Evolutionary conservation across 306 rosid species (phyloP).

Genomic region (Dalbergia cultrata): DNA sequence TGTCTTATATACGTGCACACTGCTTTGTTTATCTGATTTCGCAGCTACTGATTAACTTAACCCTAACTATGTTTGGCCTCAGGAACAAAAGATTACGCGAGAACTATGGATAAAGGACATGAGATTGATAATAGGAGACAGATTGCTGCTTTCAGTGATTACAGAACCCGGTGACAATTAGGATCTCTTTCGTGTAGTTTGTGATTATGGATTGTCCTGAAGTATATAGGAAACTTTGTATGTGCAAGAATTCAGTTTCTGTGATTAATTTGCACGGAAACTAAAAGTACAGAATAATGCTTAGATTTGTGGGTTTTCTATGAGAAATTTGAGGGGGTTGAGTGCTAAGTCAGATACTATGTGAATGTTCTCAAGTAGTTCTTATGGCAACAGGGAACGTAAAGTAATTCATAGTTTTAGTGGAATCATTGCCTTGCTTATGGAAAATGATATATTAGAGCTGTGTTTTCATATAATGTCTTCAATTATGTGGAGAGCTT

Average conservation of each 20-base stretch:
- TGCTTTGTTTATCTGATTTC: not conserved
- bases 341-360: no score
- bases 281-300: no score
- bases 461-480: constrained; percentile 28
- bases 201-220: not conserved
- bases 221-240: no score
- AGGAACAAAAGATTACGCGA: constrained; percentile 53
- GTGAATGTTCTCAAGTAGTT: no score
- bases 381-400: no score
- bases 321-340: no score
- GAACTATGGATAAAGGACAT: constrained; percentile 43
- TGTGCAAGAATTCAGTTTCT: no score
- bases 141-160: constrained; percentile 32
- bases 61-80: constrained; percentile 21
- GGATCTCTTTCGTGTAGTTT: not conserved
- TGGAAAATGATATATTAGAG: constrained; percentile 13
- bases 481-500: constrained; percentile 44
- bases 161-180: not conserved
- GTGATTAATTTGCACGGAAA: no score
- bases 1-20: not conserved
- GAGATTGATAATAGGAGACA: constrained; percentile 48
- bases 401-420: no score
- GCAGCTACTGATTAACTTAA: constrained; percentile 11
- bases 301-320: no score
- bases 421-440: constrained; percentile 10